A percentile compares a stretch with the other conserved stretches of the same genome.
These are phyloP conservation scores for Lizonia empirigonia DNA, from an alignment of 2,329 filamentous ascomycete species.

Conservation along the genomic window DNA sequence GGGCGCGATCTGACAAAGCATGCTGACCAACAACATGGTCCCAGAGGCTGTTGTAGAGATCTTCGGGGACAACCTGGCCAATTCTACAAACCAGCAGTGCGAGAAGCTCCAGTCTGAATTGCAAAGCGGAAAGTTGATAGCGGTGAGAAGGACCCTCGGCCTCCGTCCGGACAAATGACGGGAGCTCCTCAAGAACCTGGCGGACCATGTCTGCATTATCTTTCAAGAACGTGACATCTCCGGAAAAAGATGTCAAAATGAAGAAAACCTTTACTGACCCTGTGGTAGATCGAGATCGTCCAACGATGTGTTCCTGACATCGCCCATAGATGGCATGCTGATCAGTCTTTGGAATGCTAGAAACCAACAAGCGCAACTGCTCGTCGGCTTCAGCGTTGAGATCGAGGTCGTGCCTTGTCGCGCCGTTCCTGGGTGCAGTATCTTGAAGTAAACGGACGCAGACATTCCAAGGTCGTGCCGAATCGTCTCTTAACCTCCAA, in stretches of 20 bases:
- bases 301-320: constrained; percentile 71
- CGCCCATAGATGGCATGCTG: constrained; percentile 67
- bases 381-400: constrained; percentile 68
- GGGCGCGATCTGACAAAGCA: constrained; percentile 64
- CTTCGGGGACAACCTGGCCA: constrained; percentile 65
- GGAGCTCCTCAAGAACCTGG: constrained; percentile 49
- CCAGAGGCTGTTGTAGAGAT: constrained; percentile 72
- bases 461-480: constrained; percentile 57
- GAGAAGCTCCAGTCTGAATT: constrained; percentile 60
- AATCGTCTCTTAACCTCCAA: constrained; percentile 19
- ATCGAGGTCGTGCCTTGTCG: constrained; percentile 63
- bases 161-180: constrained; percentile 39
- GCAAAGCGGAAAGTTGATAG: constrained; percentile 30
- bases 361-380: constrained; percentile 66
- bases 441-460: constrained; percentile 74
- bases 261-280: constrained; percentile 72
- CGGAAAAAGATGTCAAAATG: constrained; percentile 33
- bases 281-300: constrained; percentile 66
- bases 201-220: constrained; percentile 33
- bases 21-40: constrained; percentile 70
- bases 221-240: constrained; percentile 33
- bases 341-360: constrained; percentile 61
- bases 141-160: constrained; percentile 16
- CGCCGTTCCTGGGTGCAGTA: constrained; percentile 63
- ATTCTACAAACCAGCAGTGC: constrained; percentile 64